These are phyloP conservation scores for Sextonia rubra DNA, from an alignment of 164 flowering plant genomes.

Conservation along the genomic window DNA sequence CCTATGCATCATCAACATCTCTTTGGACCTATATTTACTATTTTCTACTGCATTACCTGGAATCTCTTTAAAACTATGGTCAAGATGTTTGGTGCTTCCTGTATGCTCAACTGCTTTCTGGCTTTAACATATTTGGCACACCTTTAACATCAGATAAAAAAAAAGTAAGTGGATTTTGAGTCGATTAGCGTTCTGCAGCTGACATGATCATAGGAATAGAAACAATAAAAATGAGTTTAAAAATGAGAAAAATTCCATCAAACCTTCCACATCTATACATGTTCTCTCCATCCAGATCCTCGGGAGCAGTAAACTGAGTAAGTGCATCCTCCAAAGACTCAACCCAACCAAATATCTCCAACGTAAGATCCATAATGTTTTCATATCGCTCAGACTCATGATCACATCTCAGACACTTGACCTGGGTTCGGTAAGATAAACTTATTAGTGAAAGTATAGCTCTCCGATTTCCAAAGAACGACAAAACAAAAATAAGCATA, in stretches of 20 bases:
- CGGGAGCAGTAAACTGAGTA: conserved; percentile 71
- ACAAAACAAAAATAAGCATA: background rate
- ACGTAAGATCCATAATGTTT: conserved; percentile 84
- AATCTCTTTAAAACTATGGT: conserved; percentile 89
- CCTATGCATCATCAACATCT: too few species aligned
- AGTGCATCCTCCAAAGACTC: conserved; percentile 84
- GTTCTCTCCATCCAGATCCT: conserved; percentile 90
- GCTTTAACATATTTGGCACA: conserved; percentile 84
- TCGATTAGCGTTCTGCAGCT: background rate
- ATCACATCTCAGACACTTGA: conserved; percentile 68
- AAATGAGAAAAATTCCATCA: conserved; percentile 6
- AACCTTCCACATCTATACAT: conserved; percentile 91
- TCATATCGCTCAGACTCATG: conserved; percentile 76
- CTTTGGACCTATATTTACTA: background rate
- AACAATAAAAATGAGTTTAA: background rate
- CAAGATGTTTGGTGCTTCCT: conserved; percentile 85
- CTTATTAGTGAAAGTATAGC: background rate
- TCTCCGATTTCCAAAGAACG: background rate
- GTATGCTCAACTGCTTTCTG: conserved; percentile 65
- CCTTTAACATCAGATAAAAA: conserved; percentile 30
- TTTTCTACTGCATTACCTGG: conserved; percentile 44
- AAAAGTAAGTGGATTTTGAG: background rate
- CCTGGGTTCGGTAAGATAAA: conserved; percentile 32
- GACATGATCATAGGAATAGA: background rate
- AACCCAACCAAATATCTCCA: conserved; percentile 83